Evolutionary conservation across 257 asterid species (phyloP), one percentile per base, ranked within the genome.

Genomic region (Solanum acaule): DNA sequence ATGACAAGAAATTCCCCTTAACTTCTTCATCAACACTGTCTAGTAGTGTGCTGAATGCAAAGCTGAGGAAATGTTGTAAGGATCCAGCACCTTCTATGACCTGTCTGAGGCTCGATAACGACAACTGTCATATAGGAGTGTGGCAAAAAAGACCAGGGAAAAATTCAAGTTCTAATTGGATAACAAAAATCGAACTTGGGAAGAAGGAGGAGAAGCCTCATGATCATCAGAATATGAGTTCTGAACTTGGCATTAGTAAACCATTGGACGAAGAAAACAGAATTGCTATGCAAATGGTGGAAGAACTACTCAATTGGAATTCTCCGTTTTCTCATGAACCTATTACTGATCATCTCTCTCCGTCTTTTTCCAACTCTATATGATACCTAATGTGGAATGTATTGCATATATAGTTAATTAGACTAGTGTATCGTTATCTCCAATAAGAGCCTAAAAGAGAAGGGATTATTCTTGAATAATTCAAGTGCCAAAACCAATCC

Each of bases 231-330:
- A 42, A 15, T 46, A 46, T 29, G 18, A 46, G 5, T 46, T 18
- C 91, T 29, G 89, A 78, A n/a, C 78, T 34, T 12, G 86, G 75
- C 49, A 89, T 75, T 56, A 61, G 38, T 46, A 25, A 72, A 83
- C 68, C 85, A 46, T 87, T 92, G 92, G 98, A 95, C 52, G 98
- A 96, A 77, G 96, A 95, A 91, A 92, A 93, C 23, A 91, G 91
- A 88, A 92, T 92, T 83, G 98, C 98, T 34, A 85, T 93, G 95
- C 98, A 95, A 56, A 96, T 96, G 98, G 97, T 96, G 40, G 98
- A 96, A 86, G 98, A 96, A 87, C 88, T 95, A 71, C 96, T 96
- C 73, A 91, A 92, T 87, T 94, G 94, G 92, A 94, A 90, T 71
- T 90, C 86, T 85, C 90, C 91, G 25, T 38, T 86, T 40, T 89